Evolutionary conservation across 805 yeast species (phyloP).

Genomic region (Teunomyces pallodes): DNA sequence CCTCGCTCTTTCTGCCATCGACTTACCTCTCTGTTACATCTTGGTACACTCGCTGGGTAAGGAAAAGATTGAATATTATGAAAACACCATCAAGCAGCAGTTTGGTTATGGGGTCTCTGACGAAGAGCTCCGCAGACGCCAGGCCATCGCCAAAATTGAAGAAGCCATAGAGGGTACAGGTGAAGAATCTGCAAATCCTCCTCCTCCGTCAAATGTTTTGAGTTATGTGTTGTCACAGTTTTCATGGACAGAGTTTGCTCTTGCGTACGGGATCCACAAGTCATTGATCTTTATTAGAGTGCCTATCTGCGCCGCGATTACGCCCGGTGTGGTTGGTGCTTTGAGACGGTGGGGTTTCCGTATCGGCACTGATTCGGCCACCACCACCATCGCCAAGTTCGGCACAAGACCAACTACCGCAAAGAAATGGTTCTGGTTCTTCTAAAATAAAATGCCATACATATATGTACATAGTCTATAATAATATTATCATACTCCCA

Average conservation of each 20-base stretch:
- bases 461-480: constrained; percentile 3
- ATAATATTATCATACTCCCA: constrained; percentile 49
- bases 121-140: constrained; percentile 38
- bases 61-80: constrained; percentile 69
- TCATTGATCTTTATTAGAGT: constrained; percentile 77
- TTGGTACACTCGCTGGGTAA: constrained; percentile 86
- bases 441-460: constrained; percentile 24
- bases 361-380: constrained; percentile 53
- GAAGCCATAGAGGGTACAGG: constrained; percentile 16
- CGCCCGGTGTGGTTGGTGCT: constrained; percentile 70
- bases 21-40: constrained; percentile 78
- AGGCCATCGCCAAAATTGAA: constrained; percentile 31
- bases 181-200: not conserved
- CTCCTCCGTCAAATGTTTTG: not conserved
- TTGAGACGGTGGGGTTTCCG: constrained; percentile 79
- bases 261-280: constrained; percentile 94
- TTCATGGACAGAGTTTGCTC: constrained; percentile 77
- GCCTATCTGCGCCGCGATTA: constrained; percentile 88
- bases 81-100: constrained; percentile 54
- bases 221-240: constrained; percentile 26
- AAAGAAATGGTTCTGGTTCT: constrained; percentile 63
- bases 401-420: constrained; percentile 51
- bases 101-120: constrained; percentile 61
- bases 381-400: constrained; percentile 43
- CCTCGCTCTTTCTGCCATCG: constrained; percentile 66